Conservation (phyloP, 192 early-diverging fungal genomes). For the Funneliformis mosseae region DNA sequence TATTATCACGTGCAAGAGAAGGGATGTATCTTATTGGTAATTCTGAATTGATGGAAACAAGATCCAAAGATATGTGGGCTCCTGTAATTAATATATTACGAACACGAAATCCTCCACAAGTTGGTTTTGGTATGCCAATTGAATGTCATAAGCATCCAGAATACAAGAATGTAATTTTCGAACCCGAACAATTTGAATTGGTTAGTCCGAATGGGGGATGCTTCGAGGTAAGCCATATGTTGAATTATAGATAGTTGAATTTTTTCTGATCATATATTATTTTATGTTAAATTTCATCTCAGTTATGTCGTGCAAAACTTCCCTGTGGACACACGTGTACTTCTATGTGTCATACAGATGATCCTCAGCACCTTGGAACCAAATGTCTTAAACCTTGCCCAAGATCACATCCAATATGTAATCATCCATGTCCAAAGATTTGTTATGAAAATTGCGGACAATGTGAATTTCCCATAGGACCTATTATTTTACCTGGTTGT, state of each 20-base stretch:
- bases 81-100: constrained; percentile 44
- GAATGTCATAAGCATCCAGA: constrained; percentile 53
- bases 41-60: constrained; percentile 38
- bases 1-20: constrained; percentile 59
- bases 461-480: constrained; percentile 32
- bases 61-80: constrained; percentile 41
- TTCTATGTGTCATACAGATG: constrained; percentile 30
- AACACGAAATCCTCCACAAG: constrained; percentile 15
- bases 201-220: constrained; percentile 60
- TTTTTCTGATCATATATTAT: too few relatives aligned
- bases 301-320: constrained; percentile 21
- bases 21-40: constrained; percentile 63
- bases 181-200: constrained; percentile 38
- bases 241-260: too few relatives aligned
- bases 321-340: constrained; percentile 58
- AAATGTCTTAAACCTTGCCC: constrained; percentile 48
- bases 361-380: constrained; percentile 42
- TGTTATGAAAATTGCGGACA: constrained; percentile 57
- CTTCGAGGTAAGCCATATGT: background rate
- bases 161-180: constrained; percentile 31
- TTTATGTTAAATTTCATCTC: too few relatives aligned
- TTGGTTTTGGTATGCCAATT: constrained; percentile 52
- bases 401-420: constrained; percentile 42
- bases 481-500: constrained; percentile 30
- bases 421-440: constrained; percentile 48